Base-by-base conservation (phyloP, 2,329 filamentous ascomycete species). In the Lizonia empirigonia region DNA sequence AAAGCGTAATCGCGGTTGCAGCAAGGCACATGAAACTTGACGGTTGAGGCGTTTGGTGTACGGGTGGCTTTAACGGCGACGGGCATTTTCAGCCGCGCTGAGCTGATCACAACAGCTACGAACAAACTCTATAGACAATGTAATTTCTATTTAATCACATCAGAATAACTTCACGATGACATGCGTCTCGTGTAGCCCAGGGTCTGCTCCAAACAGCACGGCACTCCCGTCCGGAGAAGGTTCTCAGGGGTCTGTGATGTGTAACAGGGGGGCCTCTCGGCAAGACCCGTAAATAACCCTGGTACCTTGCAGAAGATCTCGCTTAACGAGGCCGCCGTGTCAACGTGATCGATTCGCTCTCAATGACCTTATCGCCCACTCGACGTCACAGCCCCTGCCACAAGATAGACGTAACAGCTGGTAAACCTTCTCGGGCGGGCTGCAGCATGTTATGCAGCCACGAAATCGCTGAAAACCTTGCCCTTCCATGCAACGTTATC, bases 21-120 rank as follows among this genome's bases (percentile, higher is more conserved):
- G 10, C 16, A 38, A 35, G 13, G 29, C 39, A n/a, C 15, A 20
- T 35, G n/a, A 32, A 19, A 15, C 19, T 38, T 44, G 22, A 50
- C 30, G 24, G 30, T n/a, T 48, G 32, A 39, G 50, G 50, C 44
- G 50, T 53, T 49, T 44, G 44, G 44, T 44, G 50, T 39, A 27
- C 50, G 44, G 50, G 50, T 48, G 50, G 50, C 50, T 49, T 53
- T 6, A 48, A 48, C 44, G 50, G 50, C 44, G 50, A 52, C 47
- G 42, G 49, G 44, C 49, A 42, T 22, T 12, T 34, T 37, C 12
- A 37, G 42, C 39, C 49, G 38, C 42, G 27, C 34, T 30, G 49
- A 22, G 49, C 49, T 46, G 37, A 20, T 24, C 13, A 37, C 22
- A 41, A 35, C 48, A 37, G 35, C 42, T 32, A 52, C 30, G 49